A percentile compares a stretch with the other conserved stretches of the same genome.
Evolutionary conservation across 2,329 filamentous ascomycete genomes (phyloP).

Genomic region (Botryotinia narcissicola): DNA sequence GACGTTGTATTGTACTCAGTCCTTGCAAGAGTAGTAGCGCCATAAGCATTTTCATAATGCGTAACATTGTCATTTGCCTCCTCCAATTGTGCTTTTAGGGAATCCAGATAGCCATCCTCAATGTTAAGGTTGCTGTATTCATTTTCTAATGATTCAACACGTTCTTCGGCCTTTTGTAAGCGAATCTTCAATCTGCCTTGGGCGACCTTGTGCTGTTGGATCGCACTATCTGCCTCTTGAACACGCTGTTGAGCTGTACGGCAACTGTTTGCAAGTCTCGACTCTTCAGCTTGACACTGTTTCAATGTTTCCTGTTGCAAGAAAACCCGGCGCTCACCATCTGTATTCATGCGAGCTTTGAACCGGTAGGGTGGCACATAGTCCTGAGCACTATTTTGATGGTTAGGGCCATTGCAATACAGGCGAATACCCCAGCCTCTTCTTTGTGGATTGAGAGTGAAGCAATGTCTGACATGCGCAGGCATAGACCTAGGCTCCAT

Average conservation of each 20-base stretch:
- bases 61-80: slow-evolving; percentile 47
- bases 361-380: slow-evolving; percentile 43
- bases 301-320: slow-evolving; percentile 50
- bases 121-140: slow-evolving; percentile 66
- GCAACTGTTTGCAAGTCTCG: slow-evolving; percentile 43
- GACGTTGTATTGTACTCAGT: slow-evolving; percentile 46
- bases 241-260: slow-evolving; percentile 45
- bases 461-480: slow-evolving; percentile 69
- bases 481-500: slow-evolving; percentile 62
- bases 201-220: slow-evolving; percentile 49
- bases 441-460: slow-evolving; percentile 63
- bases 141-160: slow-evolving; percentile 51
- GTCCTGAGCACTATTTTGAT: slow-evolving; percentile 45
- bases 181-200: slow-evolving; percentile 51
- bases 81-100: slow-evolving; percentile 56
- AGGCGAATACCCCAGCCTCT: slow-evolving; percentile 61
- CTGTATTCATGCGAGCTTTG: slow-evolving; percentile 73
- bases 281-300: slow-evolving; percentile 55
- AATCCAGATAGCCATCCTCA: slow-evolving; percentile 63
- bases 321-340: slow-evolving; percentile 64
- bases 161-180: slow-evolving; percentile 59
- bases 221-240: slow-evolving; percentile 47
- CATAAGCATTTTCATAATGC: slow-evolving; percentile 55
- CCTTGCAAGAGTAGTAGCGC: slow-evolving; percentile 50
- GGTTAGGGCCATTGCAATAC: slow-evolving; percentile 44